A percentile compares a stretch with the other conserved stretches of the same genome.
These are phyloP conservation scores for Thermothielavioides terrestris DNA, from an alignment of 495 filamentous ascomycete genomes.

Conservation along the genomic window DNA sequence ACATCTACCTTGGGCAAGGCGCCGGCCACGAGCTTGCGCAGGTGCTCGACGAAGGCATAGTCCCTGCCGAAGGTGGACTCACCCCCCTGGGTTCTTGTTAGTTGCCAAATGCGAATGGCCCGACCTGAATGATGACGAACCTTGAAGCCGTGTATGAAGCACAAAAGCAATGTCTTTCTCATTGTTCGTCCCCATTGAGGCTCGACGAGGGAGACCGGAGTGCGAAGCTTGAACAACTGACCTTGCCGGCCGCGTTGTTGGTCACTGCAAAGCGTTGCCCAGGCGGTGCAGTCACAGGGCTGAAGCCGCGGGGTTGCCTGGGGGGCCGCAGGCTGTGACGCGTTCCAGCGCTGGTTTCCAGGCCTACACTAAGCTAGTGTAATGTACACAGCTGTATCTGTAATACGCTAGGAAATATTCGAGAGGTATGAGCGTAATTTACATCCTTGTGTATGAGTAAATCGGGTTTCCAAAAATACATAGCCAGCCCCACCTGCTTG, in stretches of 20 bases:
- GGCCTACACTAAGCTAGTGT: too few relatives aligned
- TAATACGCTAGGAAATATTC: too few relatives aligned
- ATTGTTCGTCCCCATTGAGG: slow-evolving; percentile 42
- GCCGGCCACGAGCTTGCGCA: slow-evolving; percentile 59
- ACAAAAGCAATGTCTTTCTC: slow-evolving; percentile 83
- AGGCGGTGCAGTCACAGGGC: neutral
- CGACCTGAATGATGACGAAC: slow-evolving; percentile 34
- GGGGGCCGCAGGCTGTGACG: too few relatives aligned
- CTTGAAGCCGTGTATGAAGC: slow-evolving; percentile 98
- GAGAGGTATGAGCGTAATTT: too few relatives aligned
- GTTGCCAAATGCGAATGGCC: neutral
- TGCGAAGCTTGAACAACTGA: neutral
- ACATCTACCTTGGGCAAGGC: slow-evolving; percentile 69
- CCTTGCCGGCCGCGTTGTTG: neutral
- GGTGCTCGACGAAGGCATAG: slow-evolving; percentile 60
- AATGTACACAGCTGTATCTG: too few relatives aligned
- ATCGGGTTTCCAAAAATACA: too few relatives aligned
- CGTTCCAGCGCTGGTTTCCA: too few relatives aligned
- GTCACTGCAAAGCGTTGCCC: too few relatives aligned
- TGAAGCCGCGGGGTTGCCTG: too few relatives aligned
- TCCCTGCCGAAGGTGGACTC: slow-evolving; percentile 73
- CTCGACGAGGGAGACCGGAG: neutral
- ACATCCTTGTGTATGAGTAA: too few relatives aligned
- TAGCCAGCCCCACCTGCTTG: too few relatives aligned
- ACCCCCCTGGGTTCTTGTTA: slow-evolving; percentile 51